phyloP scores from a whole-genome alignment of 1,284 basidiomycete genomes.

The Meira miltonrushii region DNA sequence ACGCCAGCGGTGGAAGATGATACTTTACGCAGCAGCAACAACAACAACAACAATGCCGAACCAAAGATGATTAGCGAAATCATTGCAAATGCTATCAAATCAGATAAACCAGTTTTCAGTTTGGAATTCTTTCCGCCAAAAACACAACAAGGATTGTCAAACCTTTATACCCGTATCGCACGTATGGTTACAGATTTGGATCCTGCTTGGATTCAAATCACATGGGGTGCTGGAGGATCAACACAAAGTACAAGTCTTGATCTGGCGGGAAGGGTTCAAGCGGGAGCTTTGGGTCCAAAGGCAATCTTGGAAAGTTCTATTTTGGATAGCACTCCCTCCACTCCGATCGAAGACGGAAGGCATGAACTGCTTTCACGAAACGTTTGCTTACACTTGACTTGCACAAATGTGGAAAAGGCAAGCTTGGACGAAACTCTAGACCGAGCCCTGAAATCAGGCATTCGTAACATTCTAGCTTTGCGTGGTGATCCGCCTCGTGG shows the following conservation, averaged over 20 bases:
- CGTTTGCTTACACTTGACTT: slow-evolving; percentile 90
- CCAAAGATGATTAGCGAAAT: too few species aligned
- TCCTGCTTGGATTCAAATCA: slow-evolving; percentile 62
- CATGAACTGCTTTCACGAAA: slow-evolving; percentile 58
- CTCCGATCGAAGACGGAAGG: too few species aligned
- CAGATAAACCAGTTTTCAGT: slow-evolving; percentile 54
- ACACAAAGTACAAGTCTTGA: slow-evolving; percentile 84
- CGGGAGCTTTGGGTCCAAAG: slow-evolving; percentile 21
- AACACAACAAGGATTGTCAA: slow-evolving; percentile 80
- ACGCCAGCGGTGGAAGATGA: too few species aligned
- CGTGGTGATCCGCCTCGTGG: slow-evolving; percentile 82
- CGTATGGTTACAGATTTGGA: slow-evolving; percentile 64
- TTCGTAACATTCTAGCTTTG: slow-evolving; percentile 85
- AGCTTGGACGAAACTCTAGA: slow-evolving; percentile 70
- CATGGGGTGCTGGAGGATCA: slow-evolving; percentile 94
- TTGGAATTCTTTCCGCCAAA: slow-evolving; percentile 93
- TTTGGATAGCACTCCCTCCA: too few species aligned
- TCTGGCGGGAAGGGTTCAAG: slow-evolving; percentile 56
- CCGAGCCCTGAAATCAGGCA: slow-evolving; percentile 72
- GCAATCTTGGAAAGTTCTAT: neutral
- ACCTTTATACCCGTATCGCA: slow-evolving; percentile 42
- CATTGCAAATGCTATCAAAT: neutral
- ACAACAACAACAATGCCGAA: too few species aligned
- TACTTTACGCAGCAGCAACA: too few species aligned
- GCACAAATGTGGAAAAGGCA: slow-evolving; percentile 81